Evolutionary conservation across 1,139 yeast species (phyloP).

Genomic region (Blastobotrys proliferans): DNA sequence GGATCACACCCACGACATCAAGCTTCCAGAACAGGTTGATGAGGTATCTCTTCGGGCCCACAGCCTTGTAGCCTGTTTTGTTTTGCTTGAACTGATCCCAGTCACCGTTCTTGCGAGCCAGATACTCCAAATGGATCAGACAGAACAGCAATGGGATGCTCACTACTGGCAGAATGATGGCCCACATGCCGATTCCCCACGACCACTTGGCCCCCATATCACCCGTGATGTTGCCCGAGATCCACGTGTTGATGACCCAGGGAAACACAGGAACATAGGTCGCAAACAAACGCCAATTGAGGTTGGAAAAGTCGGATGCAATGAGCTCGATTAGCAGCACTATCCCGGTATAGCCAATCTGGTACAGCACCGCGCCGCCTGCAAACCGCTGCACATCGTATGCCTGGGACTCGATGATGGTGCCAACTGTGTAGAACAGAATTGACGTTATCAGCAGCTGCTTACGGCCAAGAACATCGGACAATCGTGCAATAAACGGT

Average conservation of each 20-base stretch:
- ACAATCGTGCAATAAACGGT: constrained; percentile 61
- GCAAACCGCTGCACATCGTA: constrained; percentile 61
- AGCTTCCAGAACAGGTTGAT: constrained; percentile 43
- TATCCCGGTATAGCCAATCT: constrained; percentile 65
- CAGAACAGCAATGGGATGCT: constrained; percentile 55
- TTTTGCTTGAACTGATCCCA: constrained; percentile 34
- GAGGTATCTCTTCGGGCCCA: constrained; percentile 29
- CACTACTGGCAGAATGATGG: constrained; percentile 63
- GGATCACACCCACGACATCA: constrained; percentile 51
- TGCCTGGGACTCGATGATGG: constrained; percentile 66
- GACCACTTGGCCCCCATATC: constrained; percentile 48
- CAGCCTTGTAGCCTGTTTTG: constrained; percentile 25
- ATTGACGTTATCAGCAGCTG: constrained; percentile 52
- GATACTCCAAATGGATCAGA: constrained; percentile 50
- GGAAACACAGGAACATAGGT: constrained; percentile 66
- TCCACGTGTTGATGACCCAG: constrained; percentile 71
- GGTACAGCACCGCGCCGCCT: constrained; percentile 71
- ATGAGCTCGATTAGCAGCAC: constrained; percentile 52
- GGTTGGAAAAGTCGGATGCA: constrained; percentile 59
- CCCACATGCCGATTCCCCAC: constrained; percentile 78
- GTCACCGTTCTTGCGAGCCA: constrained; percentile 51
- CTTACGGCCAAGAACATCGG: constrained; percentile 67
- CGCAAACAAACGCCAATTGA: constrained; percentile 65
- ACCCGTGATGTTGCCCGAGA: constrained; percentile 53
- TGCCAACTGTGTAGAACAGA: constrained; percentile 62